These are phyloP conservation scores for Aspergillus spinulosporus DNA, from an alignment of 2,329 filamentous ascomycete genomes.

Conservation along the genomic window DNA sequence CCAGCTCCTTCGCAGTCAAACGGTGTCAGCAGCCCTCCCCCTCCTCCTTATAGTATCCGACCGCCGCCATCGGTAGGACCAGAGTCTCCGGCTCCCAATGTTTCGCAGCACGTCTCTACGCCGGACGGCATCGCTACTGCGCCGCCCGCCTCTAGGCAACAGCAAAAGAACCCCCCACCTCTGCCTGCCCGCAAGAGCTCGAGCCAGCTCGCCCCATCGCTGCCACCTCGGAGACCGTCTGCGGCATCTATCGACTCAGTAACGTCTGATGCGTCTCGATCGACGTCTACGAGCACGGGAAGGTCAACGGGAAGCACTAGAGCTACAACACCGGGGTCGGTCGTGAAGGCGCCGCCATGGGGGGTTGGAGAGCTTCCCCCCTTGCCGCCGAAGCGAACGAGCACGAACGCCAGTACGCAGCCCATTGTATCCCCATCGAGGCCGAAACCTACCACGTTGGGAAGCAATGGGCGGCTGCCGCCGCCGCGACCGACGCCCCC, in stretches of 20 bases:
- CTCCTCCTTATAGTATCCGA: conserved; percentile 2
- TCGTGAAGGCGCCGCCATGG: conserved; percentile 57
- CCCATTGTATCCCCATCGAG: conserved; percentile 25
- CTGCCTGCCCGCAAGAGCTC: conserved; percentile 48
- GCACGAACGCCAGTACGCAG: conserved; percentile 16
- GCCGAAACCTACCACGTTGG: conserved; percentile 23
- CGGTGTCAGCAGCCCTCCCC: conserved; percentile 1
- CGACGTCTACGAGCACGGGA: conserved; percentile 45
- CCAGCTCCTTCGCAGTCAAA: conserved; percentile 16
- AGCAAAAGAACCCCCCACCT: conserved; percentile 43
- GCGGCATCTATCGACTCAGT: conserved; percentile 47
- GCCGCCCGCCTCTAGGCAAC: conserved; percentile 24
- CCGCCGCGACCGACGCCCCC: conserved; percentile 25
- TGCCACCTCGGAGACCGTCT: conserved; percentile 52
- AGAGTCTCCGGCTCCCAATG: conserved; percentile 4
- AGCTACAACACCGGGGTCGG: conserved; percentile 31
- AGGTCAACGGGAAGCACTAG: conserved; percentile 35
- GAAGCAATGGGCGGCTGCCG: conserved; percentile 19
- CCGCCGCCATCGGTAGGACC: not conserved
- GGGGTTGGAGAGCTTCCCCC: conserved; percentile 56
- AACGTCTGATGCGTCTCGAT: conserved; percentile 54
- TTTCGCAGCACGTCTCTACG: conserved; percentile 27
- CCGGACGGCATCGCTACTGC: conserved; percentile 17
- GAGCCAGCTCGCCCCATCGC: conserved; percentile 41
- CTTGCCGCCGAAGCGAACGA: conserved; percentile 52